A percentile compares a stretch with the other conserved stretches of the same genome.
phyloP scores from a whole-genome alignment of 2,329 filamentous ascomycete species.

The Bipolaris bicolor region DNA sequence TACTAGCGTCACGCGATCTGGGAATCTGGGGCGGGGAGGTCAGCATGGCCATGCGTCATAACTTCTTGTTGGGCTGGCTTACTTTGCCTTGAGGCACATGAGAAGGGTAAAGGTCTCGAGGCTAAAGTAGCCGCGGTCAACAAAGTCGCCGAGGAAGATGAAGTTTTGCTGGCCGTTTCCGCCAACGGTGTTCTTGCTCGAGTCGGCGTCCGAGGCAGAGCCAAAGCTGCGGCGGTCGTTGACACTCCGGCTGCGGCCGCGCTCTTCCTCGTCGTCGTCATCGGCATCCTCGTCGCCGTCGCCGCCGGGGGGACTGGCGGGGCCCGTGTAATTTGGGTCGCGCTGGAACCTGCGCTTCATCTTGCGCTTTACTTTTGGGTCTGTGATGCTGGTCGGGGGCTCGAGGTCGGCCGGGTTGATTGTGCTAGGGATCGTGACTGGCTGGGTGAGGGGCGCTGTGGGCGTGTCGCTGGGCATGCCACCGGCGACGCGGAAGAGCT shows the following conservation, averaged over 20 bases:
- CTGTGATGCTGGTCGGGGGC: conserved; percentile 84
- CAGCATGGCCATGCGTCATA: neutral
- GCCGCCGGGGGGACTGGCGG: conserved; percentile 55
- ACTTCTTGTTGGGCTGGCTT: conserved; percentile 29
- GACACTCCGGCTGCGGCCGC: conserved; percentile 54
- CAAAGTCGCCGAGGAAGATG: conserved; percentile 73
- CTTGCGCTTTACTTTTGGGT: conserved; percentile 86
- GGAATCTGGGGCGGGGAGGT: conserved; percentile 59
- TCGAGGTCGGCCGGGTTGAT: conserved; percentile 93
- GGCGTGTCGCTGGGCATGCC: conserved; percentile 87
- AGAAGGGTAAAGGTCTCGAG: conserved; percentile 75
- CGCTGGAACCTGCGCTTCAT: conserved; percentile 65
- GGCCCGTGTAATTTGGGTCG: conserved; percentile 61
- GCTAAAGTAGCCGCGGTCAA: conserved; percentile 76
- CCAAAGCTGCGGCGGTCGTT: conserved; percentile 49
- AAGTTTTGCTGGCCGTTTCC: conserved; percentile 70
- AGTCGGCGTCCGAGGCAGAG: conserved; percentile 49
- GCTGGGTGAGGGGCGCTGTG: conserved; percentile 65
- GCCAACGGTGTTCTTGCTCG: conserved; percentile 49
- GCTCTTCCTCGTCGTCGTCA: conserved; percentile 57
- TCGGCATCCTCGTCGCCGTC: conserved; percentile 54
- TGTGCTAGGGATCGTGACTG: conserved; percentile 66
- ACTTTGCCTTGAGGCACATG: conserved; percentile 76
- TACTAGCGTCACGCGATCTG: conserved; percentile 74
- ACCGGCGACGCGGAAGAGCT: conserved; percentile 94